These are phyloP conservation scores for Astrothelium macrocarpum DNA, from an alignment of 495 filamentous ascomycete species.

Conservation along the genomic window DNA sequence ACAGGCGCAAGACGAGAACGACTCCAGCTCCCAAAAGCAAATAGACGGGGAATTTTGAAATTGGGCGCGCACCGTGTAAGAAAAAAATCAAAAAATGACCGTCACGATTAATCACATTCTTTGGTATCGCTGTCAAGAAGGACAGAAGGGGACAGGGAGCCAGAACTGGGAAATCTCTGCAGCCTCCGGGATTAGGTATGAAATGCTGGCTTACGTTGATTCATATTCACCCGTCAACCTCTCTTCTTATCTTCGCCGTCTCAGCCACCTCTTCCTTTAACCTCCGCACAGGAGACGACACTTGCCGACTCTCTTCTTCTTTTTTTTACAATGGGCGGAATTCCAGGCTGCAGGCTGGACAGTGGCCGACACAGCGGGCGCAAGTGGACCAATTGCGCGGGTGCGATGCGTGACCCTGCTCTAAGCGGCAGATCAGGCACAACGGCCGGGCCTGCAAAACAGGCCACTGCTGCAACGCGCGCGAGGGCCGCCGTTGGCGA, in stretches of 20 bases:
- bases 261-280: not conserved
- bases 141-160: not conserved
- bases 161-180: not conserved
- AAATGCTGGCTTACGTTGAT: slow-evolving; percentile 3
- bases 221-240: not conserved
- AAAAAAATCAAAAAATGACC: not conserved
- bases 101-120: not conserved
- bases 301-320: not conserved
- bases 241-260: not conserved
- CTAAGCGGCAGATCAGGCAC: slow-evolving; percentile 7
- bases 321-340: not conserved
- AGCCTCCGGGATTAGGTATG: not conserved
- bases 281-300: not conserved
- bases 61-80: not conserved
- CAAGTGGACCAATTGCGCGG: slow-evolving; percentile 4
- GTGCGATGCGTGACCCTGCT: not conserved
- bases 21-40: not conserved
- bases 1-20: not conserved
- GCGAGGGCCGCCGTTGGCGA: slow-evolving; percentile 8
- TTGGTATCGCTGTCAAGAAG: not conserved
- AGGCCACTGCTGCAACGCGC: not conserved
- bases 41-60: not conserved
- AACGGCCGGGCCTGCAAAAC: slow-evolving; percentile 11
- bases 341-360: not conserved
- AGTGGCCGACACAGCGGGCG: not conserved